Conservation (phyloP, 352 stramenopile genomes). For the Globisporangium takayamanum region DNA sequence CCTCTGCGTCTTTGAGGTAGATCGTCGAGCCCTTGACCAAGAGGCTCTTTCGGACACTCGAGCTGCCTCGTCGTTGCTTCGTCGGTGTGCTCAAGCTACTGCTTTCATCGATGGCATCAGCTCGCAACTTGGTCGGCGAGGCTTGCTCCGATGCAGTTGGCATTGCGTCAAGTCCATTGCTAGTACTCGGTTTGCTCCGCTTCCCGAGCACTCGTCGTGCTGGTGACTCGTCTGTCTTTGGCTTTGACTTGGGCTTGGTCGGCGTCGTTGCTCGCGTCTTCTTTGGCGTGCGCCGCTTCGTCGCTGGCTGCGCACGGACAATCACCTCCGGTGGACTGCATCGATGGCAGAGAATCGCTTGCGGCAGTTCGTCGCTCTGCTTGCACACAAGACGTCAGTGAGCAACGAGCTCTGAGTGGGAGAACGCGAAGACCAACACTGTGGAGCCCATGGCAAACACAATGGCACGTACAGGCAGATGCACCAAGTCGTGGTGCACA, state of each 20-base stretch:
- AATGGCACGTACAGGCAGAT: conserved; percentile 16
- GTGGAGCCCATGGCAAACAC: no score
- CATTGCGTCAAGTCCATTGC: conserved; percentile 14
- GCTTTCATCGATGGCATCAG: background rate
- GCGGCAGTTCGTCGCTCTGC: conserved; percentile 11
- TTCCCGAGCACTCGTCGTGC: conserved; percentile 4
- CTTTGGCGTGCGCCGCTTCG: background rate
- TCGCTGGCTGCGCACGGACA: background rate
- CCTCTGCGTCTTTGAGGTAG: conserved; percentile 56
- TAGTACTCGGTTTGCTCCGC: background rate
- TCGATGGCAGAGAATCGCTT: conserved; percentile 5
- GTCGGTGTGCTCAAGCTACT: conserved; percentile 18
- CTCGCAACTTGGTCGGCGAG: background rate
- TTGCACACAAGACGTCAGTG: background rate
- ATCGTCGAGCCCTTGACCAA: conserved; percentile 63
- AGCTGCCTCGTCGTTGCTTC: conserved; percentile 17
- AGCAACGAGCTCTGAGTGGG: background rate
- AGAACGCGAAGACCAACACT: background rate
- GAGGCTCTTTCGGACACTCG: conserved; percentile 29
- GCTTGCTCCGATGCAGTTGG: background rate
- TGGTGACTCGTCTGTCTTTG: background rate
- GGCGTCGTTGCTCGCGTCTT: background rate
- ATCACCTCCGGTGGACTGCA: background rate
- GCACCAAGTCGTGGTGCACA: conserved; percentile 39
- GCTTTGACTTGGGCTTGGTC: background rate